Evolutionary conservation across 257 asterid genomes (phyloP).

Genomic region (Phtheirospermum japonicum): DNA sequence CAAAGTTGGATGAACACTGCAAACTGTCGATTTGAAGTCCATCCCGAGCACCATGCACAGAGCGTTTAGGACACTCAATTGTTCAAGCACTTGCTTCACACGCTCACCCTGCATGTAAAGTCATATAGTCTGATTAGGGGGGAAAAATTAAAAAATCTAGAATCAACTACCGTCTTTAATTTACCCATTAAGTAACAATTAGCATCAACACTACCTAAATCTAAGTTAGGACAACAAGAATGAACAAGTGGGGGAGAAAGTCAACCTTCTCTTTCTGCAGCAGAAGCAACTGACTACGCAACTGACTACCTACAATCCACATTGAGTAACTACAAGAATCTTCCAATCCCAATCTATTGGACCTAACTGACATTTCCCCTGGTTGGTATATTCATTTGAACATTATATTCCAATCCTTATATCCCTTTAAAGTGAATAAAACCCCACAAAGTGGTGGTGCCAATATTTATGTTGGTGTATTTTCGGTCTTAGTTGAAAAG

Average conservation of each 20-base stretch:
- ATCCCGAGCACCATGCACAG: conserved; percentile 76
- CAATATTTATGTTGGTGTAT: no score
- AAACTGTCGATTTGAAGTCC: conserved; percentile 56
- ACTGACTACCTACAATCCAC: no score
- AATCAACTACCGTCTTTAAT: conserved; percentile 11
- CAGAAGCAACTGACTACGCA: conserved; percentile 44
- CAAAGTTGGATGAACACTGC: conserved; percentile 61
- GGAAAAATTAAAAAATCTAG: not conserved
- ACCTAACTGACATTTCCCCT: no score
- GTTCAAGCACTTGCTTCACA: conserved; percentile 55
- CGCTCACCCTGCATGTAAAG: conserved; percentile 55
- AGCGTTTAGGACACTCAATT: conserved; percentile 45
- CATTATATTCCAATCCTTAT: no score
- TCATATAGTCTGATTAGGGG: conserved; percentile 4
- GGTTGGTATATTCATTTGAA: no score
- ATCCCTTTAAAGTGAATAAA: no score
- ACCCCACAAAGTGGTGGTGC: no score
- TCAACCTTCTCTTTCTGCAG: conserved; percentile 71
- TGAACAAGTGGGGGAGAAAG: conserved; percentile 10
- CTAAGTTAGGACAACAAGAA: conserved; percentile 20
- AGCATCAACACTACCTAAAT: conserved; percentile 5
- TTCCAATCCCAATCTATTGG: no score
- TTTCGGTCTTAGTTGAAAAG: no score
- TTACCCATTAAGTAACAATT: not conserved
- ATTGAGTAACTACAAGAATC: no score